Evolutionary conservation across 2,329 filamentous ascomycete genomes (phyloP).

Genomic region (Talaromyces sp.): DNA sequence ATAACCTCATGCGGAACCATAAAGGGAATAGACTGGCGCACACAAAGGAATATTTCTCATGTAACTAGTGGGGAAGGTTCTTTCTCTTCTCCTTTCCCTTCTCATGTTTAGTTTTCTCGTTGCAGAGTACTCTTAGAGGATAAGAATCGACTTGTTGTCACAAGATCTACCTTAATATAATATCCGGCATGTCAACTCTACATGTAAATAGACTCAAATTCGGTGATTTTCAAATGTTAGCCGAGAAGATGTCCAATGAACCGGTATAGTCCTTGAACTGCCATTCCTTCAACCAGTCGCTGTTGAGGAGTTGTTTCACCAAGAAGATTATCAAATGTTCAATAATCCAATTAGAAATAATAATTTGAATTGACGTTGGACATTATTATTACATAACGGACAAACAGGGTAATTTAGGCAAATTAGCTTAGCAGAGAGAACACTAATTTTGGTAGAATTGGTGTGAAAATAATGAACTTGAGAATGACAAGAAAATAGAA

Average conservation of each 20-base stretch:
- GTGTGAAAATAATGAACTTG: background rate
- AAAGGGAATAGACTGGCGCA: too few relatives aligned
- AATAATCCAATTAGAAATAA: background rate
- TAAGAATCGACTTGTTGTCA: too few relatives aligned
- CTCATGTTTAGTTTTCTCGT: too few relatives aligned
- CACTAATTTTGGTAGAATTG: background rate
- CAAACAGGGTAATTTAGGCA: too few relatives aligned
- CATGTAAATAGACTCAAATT: background rate
- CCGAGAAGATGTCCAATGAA: background rate
- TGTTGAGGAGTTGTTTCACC: background rate
- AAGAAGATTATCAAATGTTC: background rate
- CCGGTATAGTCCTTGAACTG: background rate
- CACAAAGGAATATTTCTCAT: too few relatives aligned
- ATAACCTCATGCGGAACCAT: too few relatives aligned
- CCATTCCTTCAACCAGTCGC: background rate
- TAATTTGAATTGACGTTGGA: background rate
- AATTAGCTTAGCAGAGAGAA: background rate
- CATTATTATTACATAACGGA: too few relatives aligned
- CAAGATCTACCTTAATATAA: too few relatives aligned
- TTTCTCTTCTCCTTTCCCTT: too few relatives aligned
- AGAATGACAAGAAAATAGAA: background rate
- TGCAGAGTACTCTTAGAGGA: too few relatives aligned
- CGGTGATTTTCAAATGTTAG: background rate
- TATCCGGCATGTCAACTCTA: too few relatives aligned
- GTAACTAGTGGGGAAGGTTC: too few relatives aligned